phyloP scores from a whole-genome alignment of 2,329 filamentous ascomycete species.

The Colletotrichum theobromicola region DNA sequence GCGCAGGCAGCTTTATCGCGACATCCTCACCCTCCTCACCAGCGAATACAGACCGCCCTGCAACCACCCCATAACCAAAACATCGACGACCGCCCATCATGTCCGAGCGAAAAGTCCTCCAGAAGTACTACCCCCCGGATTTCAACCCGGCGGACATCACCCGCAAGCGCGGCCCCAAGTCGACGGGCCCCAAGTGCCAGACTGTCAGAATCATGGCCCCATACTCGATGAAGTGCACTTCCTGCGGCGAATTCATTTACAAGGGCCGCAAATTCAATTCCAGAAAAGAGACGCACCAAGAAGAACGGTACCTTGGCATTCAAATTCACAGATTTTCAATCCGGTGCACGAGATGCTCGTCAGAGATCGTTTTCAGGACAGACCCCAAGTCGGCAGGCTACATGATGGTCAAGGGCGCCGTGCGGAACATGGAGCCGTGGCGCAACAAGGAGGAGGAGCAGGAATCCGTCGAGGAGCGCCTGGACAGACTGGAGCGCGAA shows the following conservation, averaged over 20 bases:
- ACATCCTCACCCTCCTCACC: background rate
- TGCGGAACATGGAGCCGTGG: conserved; percentile 95
- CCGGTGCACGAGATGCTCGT: conserved; percentile 76
- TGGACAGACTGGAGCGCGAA: conserved; percentile 83
- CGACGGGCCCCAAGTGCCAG: conserved; percentile 79
- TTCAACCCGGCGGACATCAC: conserved; percentile 88
- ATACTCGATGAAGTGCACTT: conserved; percentile 77
- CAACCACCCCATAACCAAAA: background rate
- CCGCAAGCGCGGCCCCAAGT: conserved; percentile 72
- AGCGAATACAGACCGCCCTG: background rate
- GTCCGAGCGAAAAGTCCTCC: conserved; percentile 85
- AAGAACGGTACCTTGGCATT: conserved; percentile 88
- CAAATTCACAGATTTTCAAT: conserved; percentile 85
- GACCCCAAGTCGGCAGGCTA: conserved; percentile 97
- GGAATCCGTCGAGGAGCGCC: conserved; percentile 85
- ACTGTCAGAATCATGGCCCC: conserved; percentile 91
- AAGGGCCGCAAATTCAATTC: conserved; percentile 96
- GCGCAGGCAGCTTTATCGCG: background rate
- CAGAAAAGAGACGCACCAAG: conserved; percentile 85
- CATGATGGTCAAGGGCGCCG: conserved; percentile 78
- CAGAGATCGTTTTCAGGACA: conserved; percentile 86
- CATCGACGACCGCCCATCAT: conserved; percentile 52
- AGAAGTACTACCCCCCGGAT: conserved; percentile 73
- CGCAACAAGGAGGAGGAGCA: conserved; percentile 64
- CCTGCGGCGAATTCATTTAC: conserved; percentile 80